Evolutionary conservation across 768 basidiomycete species (phyloP).

Genomic region (Leucogyrophana mollusca): DNA sequence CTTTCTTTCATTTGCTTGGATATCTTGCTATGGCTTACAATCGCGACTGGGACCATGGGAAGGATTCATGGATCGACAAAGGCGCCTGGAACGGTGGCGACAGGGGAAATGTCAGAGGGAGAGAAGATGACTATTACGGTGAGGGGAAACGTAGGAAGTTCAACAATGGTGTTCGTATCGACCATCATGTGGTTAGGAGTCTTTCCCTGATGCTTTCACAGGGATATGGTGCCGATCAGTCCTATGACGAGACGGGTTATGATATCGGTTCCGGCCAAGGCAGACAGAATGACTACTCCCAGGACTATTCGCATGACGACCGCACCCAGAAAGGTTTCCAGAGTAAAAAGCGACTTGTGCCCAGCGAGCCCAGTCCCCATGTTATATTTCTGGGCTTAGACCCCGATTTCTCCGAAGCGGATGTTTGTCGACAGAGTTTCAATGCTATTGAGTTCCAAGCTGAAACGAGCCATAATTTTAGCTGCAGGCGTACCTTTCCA

Average conservation of each 20-base stretch:
- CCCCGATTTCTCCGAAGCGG: constrained; percentile 88
- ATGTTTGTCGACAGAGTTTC: constrained; percentile 60
- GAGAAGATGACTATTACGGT: constrained; percentile 68
- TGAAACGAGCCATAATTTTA: constrained; percentile 41
- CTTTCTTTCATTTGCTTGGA: constrained; percentile 6
- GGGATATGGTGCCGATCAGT: constrained; percentile 50
- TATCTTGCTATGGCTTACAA: constrained; percentile 61
- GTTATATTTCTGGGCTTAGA: constrained; percentile 96
- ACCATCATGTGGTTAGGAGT: not conserved
- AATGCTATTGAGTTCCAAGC: constrained; percentile 34
- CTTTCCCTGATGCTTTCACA: constrained; percentile 20
- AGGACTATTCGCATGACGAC: constrained; percentile 54
- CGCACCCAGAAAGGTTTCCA: constrained; percentile 39
- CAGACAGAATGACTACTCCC: constrained; percentile 31
- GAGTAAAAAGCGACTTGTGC: constrained; percentile 73
- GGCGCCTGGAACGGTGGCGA: constrained; percentile 39
- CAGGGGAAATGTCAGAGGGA: constrained; percentile 43
- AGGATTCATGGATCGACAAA: constrained; percentile 54
- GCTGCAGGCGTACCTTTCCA: constrained; percentile 78
- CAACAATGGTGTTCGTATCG: constrained; percentile 64
- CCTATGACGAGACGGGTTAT: constrained; percentile 46
- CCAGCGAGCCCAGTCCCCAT: constrained; percentile 87
- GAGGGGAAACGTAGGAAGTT: constrained; percentile 80
- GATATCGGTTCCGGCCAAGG: constrained; percentile 31
- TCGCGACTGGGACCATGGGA: constrained; percentile 87